These are phyloP conservation scores for Tolypocladium capitatum DNA, from an alignment of 2,329 filamentous ascomycete species.

Conservation along the genomic window DNA sequence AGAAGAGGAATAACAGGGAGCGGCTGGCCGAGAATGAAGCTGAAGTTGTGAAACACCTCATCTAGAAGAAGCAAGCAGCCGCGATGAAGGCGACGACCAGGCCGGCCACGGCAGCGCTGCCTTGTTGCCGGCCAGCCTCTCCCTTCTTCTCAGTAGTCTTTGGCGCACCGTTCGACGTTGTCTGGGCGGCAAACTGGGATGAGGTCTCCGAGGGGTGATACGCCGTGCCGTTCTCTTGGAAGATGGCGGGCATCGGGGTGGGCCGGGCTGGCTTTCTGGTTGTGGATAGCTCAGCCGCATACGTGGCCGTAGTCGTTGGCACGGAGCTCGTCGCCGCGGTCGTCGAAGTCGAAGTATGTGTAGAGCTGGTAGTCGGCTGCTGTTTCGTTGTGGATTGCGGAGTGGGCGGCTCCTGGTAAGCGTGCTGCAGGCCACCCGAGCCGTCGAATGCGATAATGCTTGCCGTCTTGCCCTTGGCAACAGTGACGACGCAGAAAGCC, in stretches of 20 bases:
- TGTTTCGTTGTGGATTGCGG: neutral
- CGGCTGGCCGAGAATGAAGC: neutral
- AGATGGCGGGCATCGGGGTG: conserved; percentile 32
- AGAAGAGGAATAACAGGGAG: neutral
- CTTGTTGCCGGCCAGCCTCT: conserved; percentile 33
- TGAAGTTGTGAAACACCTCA: neutral
- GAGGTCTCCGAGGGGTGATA: too few relatives aligned
- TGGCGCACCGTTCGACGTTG: conserved; percentile 16
- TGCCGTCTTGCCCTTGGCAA: conserved; percentile 51
- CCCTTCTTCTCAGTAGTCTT: conserved; percentile 25
- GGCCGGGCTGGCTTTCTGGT: conserved; percentile 6
- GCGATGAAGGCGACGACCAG: conserved; percentile 43
- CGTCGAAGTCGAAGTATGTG: neutral
- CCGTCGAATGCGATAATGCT: conserved; percentile 51
- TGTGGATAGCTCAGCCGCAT: conserved; percentile 3
- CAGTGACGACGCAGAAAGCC: conserved; percentile 65
- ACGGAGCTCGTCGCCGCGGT: neutral
- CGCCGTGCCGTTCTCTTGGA: conserved; percentile 41
- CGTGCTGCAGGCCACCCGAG: conserved; percentile 17
- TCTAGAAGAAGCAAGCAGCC: conserved; percentile 33
- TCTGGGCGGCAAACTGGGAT: conserved; percentile 12
- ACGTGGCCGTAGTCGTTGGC: neutral
- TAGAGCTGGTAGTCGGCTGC: neutral
- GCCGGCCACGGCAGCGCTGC: conserved; percentile 37
- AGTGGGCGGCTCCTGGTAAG: neutral